Evolutionary conservation across 2,329 filamentous ascomycete genomes (phyloP).

Genomic region (Alternaria sp.): DNA sequence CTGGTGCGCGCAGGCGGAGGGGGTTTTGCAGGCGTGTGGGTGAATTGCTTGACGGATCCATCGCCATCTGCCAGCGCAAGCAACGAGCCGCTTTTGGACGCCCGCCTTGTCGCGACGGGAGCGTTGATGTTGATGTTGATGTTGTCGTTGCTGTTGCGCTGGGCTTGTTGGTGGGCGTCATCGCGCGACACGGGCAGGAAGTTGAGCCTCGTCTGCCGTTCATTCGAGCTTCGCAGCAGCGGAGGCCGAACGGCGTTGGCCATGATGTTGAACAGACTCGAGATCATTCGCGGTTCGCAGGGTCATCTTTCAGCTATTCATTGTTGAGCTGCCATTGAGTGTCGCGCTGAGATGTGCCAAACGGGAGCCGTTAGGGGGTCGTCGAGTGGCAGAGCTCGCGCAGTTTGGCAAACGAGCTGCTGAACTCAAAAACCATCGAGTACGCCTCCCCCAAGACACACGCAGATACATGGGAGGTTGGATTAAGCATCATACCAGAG

Average conservation of each 20-base stretch:
- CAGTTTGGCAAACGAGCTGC: conserved; percentile 30
- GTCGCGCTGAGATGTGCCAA: conserved; percentile 40
- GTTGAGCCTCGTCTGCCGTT: conserved; percentile 43
- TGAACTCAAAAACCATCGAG: conserved; percentile 13
- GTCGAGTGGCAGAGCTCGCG: conserved; percentile 34
- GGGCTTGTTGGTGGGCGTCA: conserved; percentile 31
- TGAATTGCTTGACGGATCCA: conserved; percentile 25
- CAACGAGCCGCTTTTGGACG: conserved; percentile 37
- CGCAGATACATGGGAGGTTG: conserved; percentile 19
- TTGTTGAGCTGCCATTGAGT: conserved; percentile 41
- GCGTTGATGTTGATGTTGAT: conserved; percentile 12
- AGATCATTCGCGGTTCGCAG: conserved; percentile 31
- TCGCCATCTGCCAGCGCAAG: conserved; percentile 35
- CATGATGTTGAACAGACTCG: conserved; percentile 32
- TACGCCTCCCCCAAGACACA: conserved; percentile 10
- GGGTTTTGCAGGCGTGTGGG: conserved; percentile 23
- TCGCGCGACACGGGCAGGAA: conserved; percentile 43
- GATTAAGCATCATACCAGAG: conserved; percentile 29
- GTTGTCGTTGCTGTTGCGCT: conserved; percentile 20
- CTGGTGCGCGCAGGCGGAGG: conserved; percentile 33
- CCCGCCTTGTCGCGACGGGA: conserved; percentile 39
- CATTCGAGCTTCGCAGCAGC: conserved; percentile 44
- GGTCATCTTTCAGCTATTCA: conserved; percentile 41
- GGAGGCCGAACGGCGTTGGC: conserved; percentile 38
- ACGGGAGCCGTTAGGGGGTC: conserved; percentile 43